Base-by-base conservation (phyloP, 1,139 yeast genomes). In the Sugiyamaella xylanicola region DNA sequence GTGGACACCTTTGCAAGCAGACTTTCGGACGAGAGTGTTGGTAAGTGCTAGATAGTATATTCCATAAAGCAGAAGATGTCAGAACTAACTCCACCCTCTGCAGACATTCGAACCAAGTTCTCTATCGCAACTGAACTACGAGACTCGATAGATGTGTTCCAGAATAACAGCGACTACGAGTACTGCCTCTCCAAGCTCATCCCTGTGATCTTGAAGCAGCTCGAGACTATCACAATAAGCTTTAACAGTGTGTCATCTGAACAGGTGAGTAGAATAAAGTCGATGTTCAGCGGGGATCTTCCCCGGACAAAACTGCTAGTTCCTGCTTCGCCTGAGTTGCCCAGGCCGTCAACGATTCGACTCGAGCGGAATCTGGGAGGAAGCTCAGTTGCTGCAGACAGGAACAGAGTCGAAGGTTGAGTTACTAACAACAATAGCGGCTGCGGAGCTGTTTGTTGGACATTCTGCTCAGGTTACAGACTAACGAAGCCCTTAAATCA, bases 121-220 rank as follows among this genome's bases (percentile, higher is more conserved):
- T 77, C 89, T 1, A 80, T 85, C 16, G 80, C 90, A 40, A 83
- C 91, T 15, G 98, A 93, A 70, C 75, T 92, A 50, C 81, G 95
- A 61, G 98, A 92, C 70, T 82, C 89, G 70, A 79, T 91, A 49
- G 98, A 92, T 67, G 80, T 89, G 1, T 87, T 87, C 72, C 87
- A 87, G 64, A 87, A 91, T 15, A 83, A 88, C 3, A 79, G 83
- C 16, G 97, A 90, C 65, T 88, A 89, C 69, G 92, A 86, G 59
- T 64, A 56, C 47, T 71, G 69, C 53, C 62, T 70, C 17, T 52
- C 66, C 11, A 66, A 65, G 57, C 56, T 69, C 43, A 54, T 71
- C 46, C 74, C 74, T 8, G 72, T 65, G 49, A 63, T 71, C 22
- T 47, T 65, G 42, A 63, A 63, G 36, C 79, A 84, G 51, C 74